These are phyloP conservation scores for Podaxis sp. DNA, from an alignment of 768 basidiomycete species.

Conservation along the genomic window DNA sequence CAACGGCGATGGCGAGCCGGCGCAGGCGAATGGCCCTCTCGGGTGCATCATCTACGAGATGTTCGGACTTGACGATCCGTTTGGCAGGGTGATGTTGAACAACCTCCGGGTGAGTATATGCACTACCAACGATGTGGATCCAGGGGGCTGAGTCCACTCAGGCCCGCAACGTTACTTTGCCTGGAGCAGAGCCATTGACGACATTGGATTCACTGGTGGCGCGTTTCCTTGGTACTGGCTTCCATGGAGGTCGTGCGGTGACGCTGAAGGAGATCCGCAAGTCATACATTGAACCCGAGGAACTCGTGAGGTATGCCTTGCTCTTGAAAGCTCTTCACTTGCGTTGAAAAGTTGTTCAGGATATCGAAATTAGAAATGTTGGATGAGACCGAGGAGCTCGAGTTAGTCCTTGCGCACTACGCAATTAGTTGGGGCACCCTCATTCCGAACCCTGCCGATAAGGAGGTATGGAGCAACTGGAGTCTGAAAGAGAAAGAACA, in stretches of 20 bases:
- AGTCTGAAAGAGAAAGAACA: slow-evolving; percentile 24
- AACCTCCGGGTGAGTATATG: slow-evolving; percentile 65
- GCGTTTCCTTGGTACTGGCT: slow-evolving; percentile 59
- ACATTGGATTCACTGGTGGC: slow-evolving; percentile 49
- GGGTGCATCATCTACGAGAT: slow-evolving; percentile 86
- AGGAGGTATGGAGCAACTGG: slow-evolving; percentile 31
- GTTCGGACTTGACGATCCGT: slow-evolving; percentile 82
- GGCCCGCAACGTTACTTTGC: slow-evolving; percentile 70
- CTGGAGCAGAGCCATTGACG: slow-evolving; percentile 63
- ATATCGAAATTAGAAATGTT: slow-evolving; percentile 80
- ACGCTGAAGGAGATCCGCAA: slow-evolving; percentile 69
- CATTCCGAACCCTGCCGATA: slow-evolving; percentile 14
- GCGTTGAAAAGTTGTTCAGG: slow-evolving; percentile 30
- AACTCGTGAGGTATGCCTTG: slow-evolving; percentile 52
- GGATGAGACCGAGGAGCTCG: slow-evolving; percentile 93
- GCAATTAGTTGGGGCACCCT: slow-evolving; percentile 72
- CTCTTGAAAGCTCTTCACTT: neutral
- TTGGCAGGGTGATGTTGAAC: slow-evolving; percentile 89
- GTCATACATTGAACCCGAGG: slow-evolving; percentile 39
- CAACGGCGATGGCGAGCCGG: slow-evolving; percentile 9
- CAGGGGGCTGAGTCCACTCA: slow-evolving; percentile 22
- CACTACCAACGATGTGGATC: neutral
- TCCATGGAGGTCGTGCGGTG: slow-evolving; percentile 48
- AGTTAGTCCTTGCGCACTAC: slow-evolving; percentile 86
- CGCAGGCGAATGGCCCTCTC: slow-evolving; percentile 23